Evolutionary conservation across 164 flowering plant genomes (phyloP).

Genomic region (Vitis rotundifolia): DNA sequence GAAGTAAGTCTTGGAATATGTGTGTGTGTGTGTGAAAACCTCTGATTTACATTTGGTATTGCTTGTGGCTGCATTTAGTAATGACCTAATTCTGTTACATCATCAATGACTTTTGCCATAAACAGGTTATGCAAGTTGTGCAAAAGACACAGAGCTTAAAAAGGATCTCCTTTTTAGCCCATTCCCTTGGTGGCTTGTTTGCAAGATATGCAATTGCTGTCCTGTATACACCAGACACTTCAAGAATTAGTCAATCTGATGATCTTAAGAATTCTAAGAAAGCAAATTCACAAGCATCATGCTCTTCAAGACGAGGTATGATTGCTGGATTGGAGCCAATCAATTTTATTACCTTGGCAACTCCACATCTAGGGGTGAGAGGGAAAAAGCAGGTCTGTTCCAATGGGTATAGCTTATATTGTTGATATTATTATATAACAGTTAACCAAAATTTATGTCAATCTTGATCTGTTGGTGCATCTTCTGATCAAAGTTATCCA

Average conservation of each 20-base stretch:
- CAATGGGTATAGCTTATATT: slow-evolving; percentile 11
- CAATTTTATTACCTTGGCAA: slow-evolving; percentile 85
- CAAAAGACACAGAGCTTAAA: slow-evolving; percentile 67
- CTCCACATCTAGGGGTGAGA: slow-evolving; percentile 95
- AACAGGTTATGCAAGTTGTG: slow-evolving; percentile 77
- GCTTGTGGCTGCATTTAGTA: neutral
- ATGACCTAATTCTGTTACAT: slow-evolving; percentile 3
- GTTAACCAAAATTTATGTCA: neutral
- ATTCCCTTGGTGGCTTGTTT: slow-evolving; percentile 96
- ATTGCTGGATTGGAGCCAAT: slow-evolving; percentile 91
- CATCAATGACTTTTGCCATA: neutral
- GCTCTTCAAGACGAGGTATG: slow-evolving; percentile 35
- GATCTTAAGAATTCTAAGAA: slow-evolving; percentile 21
- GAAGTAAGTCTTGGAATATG: slow-evolving; percentile 60
- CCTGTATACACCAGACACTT: slow-evolving; percentile 47
- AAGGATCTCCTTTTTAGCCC: slow-evolving; percentile 86
- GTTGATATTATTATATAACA: neutral
- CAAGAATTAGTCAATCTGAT: slow-evolving; percentile 17
- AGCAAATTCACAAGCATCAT: slow-evolving; percentile 25
- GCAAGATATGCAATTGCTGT: slow-evolving; percentile 81
- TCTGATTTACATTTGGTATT: neutral
- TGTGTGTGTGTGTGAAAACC: neutral
- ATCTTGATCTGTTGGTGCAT: neutral
- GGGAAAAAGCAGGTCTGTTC: slow-evolving; percentile 84
- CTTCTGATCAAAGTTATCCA: neutral